Base-by-base conservation (phyloP, 768 basidiomycete genomes). In the Pluteus cervinus region DNA sequence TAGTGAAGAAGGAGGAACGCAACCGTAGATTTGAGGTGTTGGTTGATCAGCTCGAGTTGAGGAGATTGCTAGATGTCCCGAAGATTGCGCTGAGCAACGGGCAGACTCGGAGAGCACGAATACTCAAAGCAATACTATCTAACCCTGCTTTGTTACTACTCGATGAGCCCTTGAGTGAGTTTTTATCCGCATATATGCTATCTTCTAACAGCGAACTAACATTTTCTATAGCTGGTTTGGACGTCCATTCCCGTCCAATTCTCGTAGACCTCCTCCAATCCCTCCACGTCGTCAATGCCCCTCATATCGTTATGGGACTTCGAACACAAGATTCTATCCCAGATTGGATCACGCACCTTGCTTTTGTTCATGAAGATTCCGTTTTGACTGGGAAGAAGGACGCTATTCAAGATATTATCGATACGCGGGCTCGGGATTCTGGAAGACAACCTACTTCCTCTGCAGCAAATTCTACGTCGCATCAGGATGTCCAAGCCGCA, bases 121-220 rank as follows among this genome's bases (percentile, higher is more conserved):
- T 99, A 32, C 68, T 86, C 7, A 76, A 81, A 45, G 86, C 86
- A 0, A 57, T 97, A 7, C 53, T 97, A 22, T 63, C 58, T 12
- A 68, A 73, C 30, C 89, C 91, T 0, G 72, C 81, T 43, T 53
- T 97, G 14, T 54, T 97, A 16, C 58, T 98, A 5, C 67, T 97
- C n/a, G 92, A 96, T 43, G 94, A 98, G 56, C 93, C 92, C 1
- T 65, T 91, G 24, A 89, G 89, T 90, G 46, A 40, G 81, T 68
- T 5, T 24, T 33, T 29, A 5, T 4, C 35, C 28, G 29, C 23
- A 15, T 42, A 32, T 24, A 29, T 24, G 12, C 22, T 9, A n/a
- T n/a, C n/a, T n/a, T n/a, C n/a, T n/a, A n/a, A n/a, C n/a, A n/a
- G 29, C 14, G 22, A 29, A 22, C 14, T 37, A 12, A 24, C 5